Percentiles rank a stretch among this genome's conserved stretches.
phyloP scores from a whole-genome alignment of 2,329 filamentous ascomycete genomes.

The Aspergillus novofumigatus region DNA sequence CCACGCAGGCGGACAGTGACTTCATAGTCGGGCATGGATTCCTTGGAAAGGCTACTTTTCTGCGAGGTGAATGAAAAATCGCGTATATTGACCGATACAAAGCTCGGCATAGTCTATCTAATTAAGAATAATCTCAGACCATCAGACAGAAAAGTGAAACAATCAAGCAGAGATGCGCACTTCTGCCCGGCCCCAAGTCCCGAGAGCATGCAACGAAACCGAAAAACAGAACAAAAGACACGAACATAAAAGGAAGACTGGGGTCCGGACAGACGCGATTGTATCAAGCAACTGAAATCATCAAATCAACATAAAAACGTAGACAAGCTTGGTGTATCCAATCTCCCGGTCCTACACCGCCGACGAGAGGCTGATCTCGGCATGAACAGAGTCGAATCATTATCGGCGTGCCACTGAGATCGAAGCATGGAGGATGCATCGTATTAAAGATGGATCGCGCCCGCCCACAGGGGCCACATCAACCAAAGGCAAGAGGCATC shows the following conservation, averaged over 20 bases:
- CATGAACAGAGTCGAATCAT: not conserved
- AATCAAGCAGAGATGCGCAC: constrained; percentile 38
- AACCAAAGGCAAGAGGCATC: constrained; percentile 2
- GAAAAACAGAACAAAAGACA: constrained; percentile 14
- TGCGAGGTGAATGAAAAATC: too few species aligned
- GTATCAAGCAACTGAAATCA: constrained; percentile 41
- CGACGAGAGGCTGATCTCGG: not conserved
- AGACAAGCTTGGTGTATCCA: constrained; percentile 5
- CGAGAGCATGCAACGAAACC: constrained; percentile 14
- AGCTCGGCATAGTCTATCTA: not conserved
- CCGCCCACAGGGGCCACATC: not conserved
- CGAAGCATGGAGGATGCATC: not conserved
- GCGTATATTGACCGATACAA: not conserved
- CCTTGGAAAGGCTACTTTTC: not conserved
- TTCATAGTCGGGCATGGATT: not conserved
- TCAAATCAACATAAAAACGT: constrained; percentile 26
- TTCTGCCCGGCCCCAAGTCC: constrained; percentile 41
- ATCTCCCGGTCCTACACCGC: not conserved
- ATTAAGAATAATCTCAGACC: not conserved
- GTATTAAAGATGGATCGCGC: not conserved
- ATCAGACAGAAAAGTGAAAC: constrained; percentile 6
- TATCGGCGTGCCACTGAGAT: not conserved
- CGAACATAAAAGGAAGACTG: constrained; percentile 18
- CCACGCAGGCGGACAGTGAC: not conserved
- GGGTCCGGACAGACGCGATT: constrained; percentile 44